These are phyloP conservation scores for Scorias spongiosa DNA, from an alignment of 2,329 filamentous ascomycete species.

Conservation along the genomic window DNA sequence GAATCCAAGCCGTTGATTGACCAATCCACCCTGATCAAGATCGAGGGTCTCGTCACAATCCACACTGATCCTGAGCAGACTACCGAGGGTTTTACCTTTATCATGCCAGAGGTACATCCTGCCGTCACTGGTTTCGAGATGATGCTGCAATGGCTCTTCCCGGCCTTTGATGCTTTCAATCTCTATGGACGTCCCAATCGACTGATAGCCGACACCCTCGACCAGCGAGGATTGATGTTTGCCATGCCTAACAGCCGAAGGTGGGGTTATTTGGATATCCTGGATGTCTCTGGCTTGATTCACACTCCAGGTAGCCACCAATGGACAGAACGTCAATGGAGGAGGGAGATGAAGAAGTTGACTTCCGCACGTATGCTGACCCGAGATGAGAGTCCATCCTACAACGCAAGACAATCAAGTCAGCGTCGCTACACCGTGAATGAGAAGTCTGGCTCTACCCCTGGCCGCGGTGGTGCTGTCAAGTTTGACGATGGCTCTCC, in stretches of 20 bases:
- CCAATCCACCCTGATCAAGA: constrained; percentile 81
- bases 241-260: constrained; percentile 80
- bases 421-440: constrained; percentile 27
- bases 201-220: constrained; percentile 73
- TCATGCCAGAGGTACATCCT: constrained; percentile 92
- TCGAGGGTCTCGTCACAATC: constrained; percentile 81
- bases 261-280: constrained; percentile 79
- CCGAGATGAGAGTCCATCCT: constrained; percentile 11
- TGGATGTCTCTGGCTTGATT: constrained; percentile 72
- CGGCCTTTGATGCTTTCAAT: constrained; percentile 81
- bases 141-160: constrained; percentile 83
- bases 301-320: constrained; percentile 56
- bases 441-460: constrained; percentile 14
- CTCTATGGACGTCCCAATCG: constrained; percentile 81
- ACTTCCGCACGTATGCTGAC: constrained; percentile 62
- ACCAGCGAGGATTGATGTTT: constrained; percentile 89
- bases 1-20: constrained; percentile 89
- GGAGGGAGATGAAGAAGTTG: constrained; percentile 72
- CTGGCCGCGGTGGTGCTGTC: constrained; percentile 21
- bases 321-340: constrained; percentile 85
- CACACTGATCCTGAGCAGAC: constrained; percentile 63
- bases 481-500: constrained; percentile 30
- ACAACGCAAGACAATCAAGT: constrained; percentile 12
- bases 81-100: constrained; percentile 88
- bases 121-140: constrained; percentile 90